Evolutionary conservation across 805 yeast genomes (phyloP).

Genomic region (Candida gorgasii): DNA sequence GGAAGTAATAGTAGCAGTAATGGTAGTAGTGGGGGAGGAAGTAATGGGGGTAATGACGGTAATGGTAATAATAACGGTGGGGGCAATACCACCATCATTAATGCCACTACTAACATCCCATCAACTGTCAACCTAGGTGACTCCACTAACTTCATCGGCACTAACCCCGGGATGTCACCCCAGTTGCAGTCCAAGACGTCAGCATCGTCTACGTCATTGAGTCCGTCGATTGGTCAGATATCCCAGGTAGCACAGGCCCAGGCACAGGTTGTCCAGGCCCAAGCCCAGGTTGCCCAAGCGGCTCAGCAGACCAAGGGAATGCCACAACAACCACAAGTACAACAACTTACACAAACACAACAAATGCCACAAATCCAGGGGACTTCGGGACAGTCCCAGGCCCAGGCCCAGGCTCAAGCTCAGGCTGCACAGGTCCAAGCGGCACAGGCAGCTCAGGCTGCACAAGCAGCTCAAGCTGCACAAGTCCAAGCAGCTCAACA

Average conservation of each 20-base stretch:
- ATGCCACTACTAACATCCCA: conserved; percentile 3
- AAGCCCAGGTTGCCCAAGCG: conserved; percentile 8
- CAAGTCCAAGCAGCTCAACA: conserved; percentile 1
- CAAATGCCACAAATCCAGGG: conserved; percentile 5
- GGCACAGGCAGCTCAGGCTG: conserved; percentile 5
- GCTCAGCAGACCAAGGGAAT: background rate
- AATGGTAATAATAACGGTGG: background rate
- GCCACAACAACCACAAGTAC: conserved; percentile 1
- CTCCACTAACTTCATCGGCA: conserved; percentile 1
- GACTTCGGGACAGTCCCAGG: conserved; percentile 3
- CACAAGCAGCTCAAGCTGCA: conserved; percentile 3
- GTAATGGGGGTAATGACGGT: background rate
- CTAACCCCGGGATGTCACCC: background rate
- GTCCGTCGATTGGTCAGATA: conserved; percentile 1
- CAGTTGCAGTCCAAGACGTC: background rate
- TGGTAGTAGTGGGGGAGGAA: no score
- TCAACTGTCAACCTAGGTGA: conserved; percentile 4
- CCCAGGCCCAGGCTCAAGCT: conserved; percentile 7
- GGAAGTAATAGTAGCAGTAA: no score
- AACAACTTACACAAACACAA: background rate
- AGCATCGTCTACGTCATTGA: background rate
- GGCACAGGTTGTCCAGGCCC: conserved; percentile 8
- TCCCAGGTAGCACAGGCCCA: conserved; percentile 6
- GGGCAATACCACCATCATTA: background rate
- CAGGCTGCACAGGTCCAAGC: conserved; percentile 10